phyloP scores from a whole-genome alignment of 306 rosid species.

The Casuarina equisetifolia region DNA sequence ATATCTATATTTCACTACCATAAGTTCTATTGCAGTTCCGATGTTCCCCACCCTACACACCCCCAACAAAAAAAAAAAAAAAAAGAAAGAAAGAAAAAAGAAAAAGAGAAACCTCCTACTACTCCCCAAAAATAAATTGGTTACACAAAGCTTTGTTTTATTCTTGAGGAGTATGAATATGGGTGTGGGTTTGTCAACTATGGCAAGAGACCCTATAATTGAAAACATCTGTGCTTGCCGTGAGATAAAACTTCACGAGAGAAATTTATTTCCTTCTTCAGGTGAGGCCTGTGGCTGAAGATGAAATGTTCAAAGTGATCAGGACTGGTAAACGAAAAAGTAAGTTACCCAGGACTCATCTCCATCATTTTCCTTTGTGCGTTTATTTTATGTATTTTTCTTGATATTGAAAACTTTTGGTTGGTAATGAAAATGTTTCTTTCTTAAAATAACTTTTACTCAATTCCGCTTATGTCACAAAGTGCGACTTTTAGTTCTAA shows the following conservation, averaged over 20 bases:
- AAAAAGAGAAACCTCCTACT: too few species aligned
- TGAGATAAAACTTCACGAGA: too few species aligned
- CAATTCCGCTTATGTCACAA: neutral
- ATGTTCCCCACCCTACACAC: too few species aligned
- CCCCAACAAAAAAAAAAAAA: too few species aligned
- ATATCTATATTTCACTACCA: neutral
- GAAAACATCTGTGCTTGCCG: neutral
- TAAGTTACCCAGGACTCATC: conserved; percentile 34
- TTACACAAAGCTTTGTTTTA: too few species aligned
- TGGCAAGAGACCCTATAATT: conserved; percentile 1
- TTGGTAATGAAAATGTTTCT: neutral
- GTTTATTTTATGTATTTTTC: neutral
- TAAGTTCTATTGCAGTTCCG: neutral
- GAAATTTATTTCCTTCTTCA: conserved; percentile 28
- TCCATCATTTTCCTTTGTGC: neutral
- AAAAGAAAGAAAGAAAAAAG: too few species aligned
- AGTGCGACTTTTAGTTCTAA: neutral
- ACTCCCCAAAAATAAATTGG: too few species aligned
- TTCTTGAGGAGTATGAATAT: too few species aligned
- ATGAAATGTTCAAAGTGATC: conserved; percentile 92
- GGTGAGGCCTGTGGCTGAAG: conserved; percentile 97
- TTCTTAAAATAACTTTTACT: neutral
- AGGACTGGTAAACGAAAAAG: conserved; percentile 87
- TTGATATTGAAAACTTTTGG: neutral
- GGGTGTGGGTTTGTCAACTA: neutral